These are phyloP conservation scores for Quercus lobata DNA, from an alignment of 331 rosid genomes.

Conservation along the genomic window DNA sequence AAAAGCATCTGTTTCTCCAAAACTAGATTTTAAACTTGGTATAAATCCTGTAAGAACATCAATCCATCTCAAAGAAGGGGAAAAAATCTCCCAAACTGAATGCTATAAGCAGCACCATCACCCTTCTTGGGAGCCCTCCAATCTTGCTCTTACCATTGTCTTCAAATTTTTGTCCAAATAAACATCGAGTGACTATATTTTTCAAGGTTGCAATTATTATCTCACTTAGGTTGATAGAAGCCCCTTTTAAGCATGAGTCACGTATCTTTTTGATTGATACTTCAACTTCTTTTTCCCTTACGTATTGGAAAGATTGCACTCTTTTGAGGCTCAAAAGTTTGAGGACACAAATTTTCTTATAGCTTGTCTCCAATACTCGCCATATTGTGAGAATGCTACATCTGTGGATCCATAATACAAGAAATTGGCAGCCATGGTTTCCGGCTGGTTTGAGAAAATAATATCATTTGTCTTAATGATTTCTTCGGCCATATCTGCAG, in stretches of 20 bases:
- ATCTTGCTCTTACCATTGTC: not conserved
- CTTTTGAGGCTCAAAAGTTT: no score
- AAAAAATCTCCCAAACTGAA: slow-evolving; percentile 2
- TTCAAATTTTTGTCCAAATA: slow-evolving; percentile 23
- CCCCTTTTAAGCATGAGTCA: not conserved
- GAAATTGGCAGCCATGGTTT: slow-evolving; percentile 5
- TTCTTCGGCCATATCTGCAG: slow-evolving; percentile 28
- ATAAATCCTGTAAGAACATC: no score
- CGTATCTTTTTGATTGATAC: slow-evolving; percentile 16
- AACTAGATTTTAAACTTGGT: no score
- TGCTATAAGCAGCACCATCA: not conserved
- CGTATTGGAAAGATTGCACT: no score
- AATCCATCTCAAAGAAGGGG: no score
- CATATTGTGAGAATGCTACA: slow-evolving; percentile 29
- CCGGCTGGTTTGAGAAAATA: slow-evolving; percentile 24
- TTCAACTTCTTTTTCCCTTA: not conserved
- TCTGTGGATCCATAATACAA: slow-evolving; percentile 14
- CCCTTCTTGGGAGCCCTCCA: not conserved
- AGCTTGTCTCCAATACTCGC: slow-evolving; percentile 14
- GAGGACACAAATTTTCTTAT: no score
- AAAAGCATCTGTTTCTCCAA: not conserved
- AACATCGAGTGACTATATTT: slow-evolving; percentile 20
- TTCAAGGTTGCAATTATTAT: slow-evolving; percentile 7
- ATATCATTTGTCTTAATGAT: slow-evolving; percentile 34
- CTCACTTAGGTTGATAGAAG: slow-evolving; percentile 13